Base-by-base conservation (phyloP, 306 rosid species). In the Leucaena leucocephala region DNA sequence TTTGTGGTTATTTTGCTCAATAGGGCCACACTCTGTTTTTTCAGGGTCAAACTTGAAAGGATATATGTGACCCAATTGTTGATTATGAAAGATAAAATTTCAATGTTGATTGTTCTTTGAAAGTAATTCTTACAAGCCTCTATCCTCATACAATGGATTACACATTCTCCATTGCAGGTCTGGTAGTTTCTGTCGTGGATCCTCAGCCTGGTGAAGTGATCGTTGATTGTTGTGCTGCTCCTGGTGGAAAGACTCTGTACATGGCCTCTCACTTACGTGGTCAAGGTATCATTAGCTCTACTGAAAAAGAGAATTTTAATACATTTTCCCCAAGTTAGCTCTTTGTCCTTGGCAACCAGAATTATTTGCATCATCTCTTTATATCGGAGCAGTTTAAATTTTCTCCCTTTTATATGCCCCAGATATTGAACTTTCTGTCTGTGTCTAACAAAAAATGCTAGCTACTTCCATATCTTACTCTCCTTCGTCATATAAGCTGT, bases 221-320 rank as follows among this genome's bases (percentile, higher is more conserved):
- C 21, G 36, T 93, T 63, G 98, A 91, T 78, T 91, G 98, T 66
- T 91, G 98, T 87, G 98, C 98, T 78, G 98, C 98, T 86, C 98
- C 98, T 48, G 98, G 98, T 80, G 98, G 98, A 75, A 91, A 93
- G 74, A 89, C 93, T 67, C 88, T 93, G 81, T 87, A 88, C 82
- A 93, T 93, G 89, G 98, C 97, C 61, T 89, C 98, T 70, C 90
- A 9, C 72, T 85, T 93, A 86, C 42, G 64, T 75, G 97, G 98
- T 82, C 91, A 79, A 87, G 98, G 98, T 91, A 91, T 79, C 39
- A 22, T 21, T 44, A 68, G 50, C 71, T 75, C 54, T 9, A 19
- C 43, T 10, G 50, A 17, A 61, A 62, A 52, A 67, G 49, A 66
- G 46, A 65, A 71, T 34, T 49, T 13, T 38, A 34, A 43, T 76